Evolutionary conservation across 1,284 basidiomycete species (phyloP), one percentile per base, ranked within the genome.

Genomic region (Ustilago cynodontis): DNA sequence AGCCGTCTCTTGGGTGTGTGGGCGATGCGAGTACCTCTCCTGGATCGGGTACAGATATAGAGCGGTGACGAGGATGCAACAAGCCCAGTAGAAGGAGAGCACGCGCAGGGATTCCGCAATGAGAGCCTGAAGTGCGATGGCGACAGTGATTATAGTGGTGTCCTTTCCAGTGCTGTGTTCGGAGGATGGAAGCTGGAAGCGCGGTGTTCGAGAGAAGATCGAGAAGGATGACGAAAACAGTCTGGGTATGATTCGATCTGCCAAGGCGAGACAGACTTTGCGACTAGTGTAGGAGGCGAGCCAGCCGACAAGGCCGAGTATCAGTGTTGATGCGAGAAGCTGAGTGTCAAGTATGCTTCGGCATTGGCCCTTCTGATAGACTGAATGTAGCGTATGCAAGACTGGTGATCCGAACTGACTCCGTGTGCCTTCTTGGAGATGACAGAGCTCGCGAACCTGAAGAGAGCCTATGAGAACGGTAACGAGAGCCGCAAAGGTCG

Each of bases 31-130:
- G 26, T 65, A 45, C n/a, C 58, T 50, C 28, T 71, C 73, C 55
- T 76, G 73, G 26, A 71, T 71, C 20, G 73, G 68, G 55, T 76
- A 76, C 22, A 76, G 57, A 31, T 72, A 71, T 22, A 77, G 69
- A 5, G 69, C 62, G 3, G 74, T 68, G 49, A 77, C 65, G 51
- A 78, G 71, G 37, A 74, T 71, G 59, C 66, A 70, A 51, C 76
- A 70, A 4, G 71, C 64, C 67, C 71, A 70, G 62, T 65, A 78
- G 47, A 74, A 73, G 16, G 75, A 72, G 10, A 77, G 63, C 13
- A 77, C 65, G 2, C 70, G 62, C 43, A 77, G 31, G 6, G 66
- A 33, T 47, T 77, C 70, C 7, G 66, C 66, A 16, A 77, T 64
- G 37, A 77, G 39, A 16, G 69, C 69, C 24, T 77, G 74, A 55